phyloP scores from a whole-genome alignment of 2,329 filamentous ascomycete species.

The Beauveria asiatica region DNA sequence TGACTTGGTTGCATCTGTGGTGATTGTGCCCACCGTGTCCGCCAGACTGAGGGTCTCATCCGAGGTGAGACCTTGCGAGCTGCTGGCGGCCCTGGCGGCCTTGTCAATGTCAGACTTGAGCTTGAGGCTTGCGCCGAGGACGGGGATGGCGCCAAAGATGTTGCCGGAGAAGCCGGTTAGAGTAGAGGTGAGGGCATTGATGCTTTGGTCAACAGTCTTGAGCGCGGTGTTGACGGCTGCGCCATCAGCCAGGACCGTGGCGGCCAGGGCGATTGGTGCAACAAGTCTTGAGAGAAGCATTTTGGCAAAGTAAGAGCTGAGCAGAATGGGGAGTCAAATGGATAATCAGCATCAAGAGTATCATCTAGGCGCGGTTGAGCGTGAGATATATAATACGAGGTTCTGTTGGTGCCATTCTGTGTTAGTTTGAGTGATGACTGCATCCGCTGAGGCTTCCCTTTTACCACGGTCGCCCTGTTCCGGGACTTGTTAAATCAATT shows the following conservation, averaged over 20 bases:
- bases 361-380: neutral
- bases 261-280: neutral
- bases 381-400: neutral
- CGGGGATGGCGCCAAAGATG: constrained; percentile 4
- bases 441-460: neutral
- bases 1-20: neutral
- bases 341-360: neutral
- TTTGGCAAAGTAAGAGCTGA: neutral
- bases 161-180: constrained; percentile 1
- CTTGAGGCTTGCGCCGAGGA: neutral
- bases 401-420: neutral
- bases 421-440: neutral
- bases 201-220: neutral
- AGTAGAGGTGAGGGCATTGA: neutral
- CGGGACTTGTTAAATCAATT: neutral
- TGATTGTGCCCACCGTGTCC: neutral
- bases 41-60: constrained; percentile 2
- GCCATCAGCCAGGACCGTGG: constrained; percentile 5
- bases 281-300: constrained; percentile 1
- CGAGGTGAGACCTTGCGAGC: neutral
- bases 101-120: neutral
- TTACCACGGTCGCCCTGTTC: neutral
- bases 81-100: neutral
- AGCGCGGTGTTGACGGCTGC: neutral
- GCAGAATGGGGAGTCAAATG: neutral